phyloP scores from a whole-genome alignment of 768 basidiomycete species.

The Russula sp. region DNA sequence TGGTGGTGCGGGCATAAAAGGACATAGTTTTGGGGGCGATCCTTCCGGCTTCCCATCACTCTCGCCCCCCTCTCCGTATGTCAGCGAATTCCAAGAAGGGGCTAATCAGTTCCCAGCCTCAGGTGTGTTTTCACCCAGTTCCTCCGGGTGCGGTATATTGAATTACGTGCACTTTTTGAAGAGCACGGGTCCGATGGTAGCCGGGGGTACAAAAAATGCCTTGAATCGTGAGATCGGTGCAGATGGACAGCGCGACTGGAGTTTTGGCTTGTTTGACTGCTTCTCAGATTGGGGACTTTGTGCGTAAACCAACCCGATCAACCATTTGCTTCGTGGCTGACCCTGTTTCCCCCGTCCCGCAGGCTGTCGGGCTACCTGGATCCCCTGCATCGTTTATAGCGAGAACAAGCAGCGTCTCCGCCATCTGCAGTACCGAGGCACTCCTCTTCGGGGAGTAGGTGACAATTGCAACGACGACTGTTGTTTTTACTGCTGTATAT shows the following conservation, averaged over 20 bases:
- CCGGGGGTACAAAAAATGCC: slow-evolving; percentile 23
- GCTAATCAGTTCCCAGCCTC: slow-evolving; percentile 10
- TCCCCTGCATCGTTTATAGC: slow-evolving; percentile 40
- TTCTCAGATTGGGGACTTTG: slow-evolving; percentile 27
- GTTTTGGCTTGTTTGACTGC: slow-evolving; percentile 28
- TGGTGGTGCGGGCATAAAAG: slow-evolving; percentile 1
- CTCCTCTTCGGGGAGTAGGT: slow-evolving; percentile 36
- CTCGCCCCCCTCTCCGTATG: neutral
- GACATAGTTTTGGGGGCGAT: neutral
- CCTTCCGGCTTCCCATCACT: neutral
- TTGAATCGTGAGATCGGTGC: slow-evolving; percentile 26
- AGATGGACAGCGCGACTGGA: slow-evolving; percentile 33
- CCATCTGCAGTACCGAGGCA: slow-evolving; percentile 34
- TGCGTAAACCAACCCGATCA: slow-evolving; percentile 6
- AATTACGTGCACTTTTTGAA: neutral
- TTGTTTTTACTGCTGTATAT: slow-evolving; percentile 32
- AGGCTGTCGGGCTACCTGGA: slow-evolving; percentile 37
- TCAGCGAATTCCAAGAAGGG: neutral
- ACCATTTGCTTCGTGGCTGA: neutral
- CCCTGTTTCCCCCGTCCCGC: neutral
- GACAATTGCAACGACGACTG: slow-evolving; percentile 36
- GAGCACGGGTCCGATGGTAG: slow-evolving; percentile 1
- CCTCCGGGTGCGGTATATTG: too few relatives aligned
- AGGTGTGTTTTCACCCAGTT: neutral
- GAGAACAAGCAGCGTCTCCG: slow-evolving; percentile 39